Conservation (phyloP, 306 rosid species). For the Arachis stenosperma region DNA sequence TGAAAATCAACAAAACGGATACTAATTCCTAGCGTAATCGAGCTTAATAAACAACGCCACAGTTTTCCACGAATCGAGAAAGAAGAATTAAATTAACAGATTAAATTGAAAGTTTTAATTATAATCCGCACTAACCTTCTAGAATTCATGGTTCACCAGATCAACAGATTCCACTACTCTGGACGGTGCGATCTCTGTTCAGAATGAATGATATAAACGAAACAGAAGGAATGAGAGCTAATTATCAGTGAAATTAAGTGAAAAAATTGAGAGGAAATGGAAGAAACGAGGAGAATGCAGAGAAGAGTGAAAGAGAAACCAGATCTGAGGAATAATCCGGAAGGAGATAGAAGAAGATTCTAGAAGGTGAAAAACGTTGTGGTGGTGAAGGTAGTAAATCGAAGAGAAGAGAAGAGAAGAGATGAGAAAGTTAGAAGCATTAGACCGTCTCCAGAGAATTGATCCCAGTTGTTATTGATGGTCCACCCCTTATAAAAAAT, state of each 20-base stretch:
- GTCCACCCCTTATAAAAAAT: too few species aligned
- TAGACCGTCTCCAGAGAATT: too few species aligned
- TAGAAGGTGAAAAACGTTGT: constrained; percentile 14
- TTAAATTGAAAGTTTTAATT: not conserved
- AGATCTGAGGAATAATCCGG: constrained; percentile 15
- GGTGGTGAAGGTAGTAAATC: not conserved
- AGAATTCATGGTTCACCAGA: constrained; percentile 42
- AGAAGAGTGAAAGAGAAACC: not conserved
- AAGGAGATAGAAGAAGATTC: constrained; percentile 8
- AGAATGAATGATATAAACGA: not conserved
- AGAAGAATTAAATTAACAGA: not conserved
- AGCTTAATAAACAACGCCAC: constrained; percentile 27
- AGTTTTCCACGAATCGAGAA: not conserved
- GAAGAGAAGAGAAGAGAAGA: not conserved
- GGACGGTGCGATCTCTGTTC: constrained; percentile 25
- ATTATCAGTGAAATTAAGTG: not conserved
- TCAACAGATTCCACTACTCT: constrained; percentile 11
- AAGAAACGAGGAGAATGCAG: not conserved
- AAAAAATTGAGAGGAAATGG: not conserved
- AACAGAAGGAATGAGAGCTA: not conserved
- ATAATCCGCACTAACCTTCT: constrained; percentile 43
- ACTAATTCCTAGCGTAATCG: not conserved
- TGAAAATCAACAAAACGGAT: constrained; percentile 27
- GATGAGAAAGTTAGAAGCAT: not conserved
- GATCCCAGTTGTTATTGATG: too few species aligned